Evolutionary conservation across 169 alveolate species (phyloP), one percentile per base, ranked within the genome.

Genomic region (Plasmodium vivax): DNA sequence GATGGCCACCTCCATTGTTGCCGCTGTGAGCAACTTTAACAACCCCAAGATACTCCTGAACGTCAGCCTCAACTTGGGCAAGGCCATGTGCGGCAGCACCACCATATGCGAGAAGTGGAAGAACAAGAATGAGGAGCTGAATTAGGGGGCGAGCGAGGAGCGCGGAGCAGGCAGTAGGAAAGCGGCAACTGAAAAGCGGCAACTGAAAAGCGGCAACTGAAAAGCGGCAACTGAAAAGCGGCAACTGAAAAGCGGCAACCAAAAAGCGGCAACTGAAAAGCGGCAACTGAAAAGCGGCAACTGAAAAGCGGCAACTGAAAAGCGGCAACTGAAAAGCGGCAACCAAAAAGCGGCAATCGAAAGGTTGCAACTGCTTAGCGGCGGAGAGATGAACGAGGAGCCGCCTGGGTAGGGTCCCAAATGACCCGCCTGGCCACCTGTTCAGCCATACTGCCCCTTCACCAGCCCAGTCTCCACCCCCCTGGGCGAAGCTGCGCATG

Each of bases 1-100:
- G n/a, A 94, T 96, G 47, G 97, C 97, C 14, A 75, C 95, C 1
- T 97, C 98, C 12, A 96, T 96, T 72, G 97, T 96, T 92, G 80
- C 82, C 47, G 97, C 95, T 0, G 94, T 90, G 51, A 80, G 92
- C 34, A 80, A 90, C 54, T 90, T 90, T 51, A 90, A 90, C 51
- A 90, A 90, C 58, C 94, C 91, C 3, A 90, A 90, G 62, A 62
- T 90, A 27, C 94, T 90, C 27, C 73, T 90, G 45, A 58, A 90
- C 68, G 92, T 90, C 23, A 90, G 90, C 54, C 74, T 68, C 12
- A 82, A 82, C 34, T 81, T 90, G 54, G 94, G 92, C 81, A 82
- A 68, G 38, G 94, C 90, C 30, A 81, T 82, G 90, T 68, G 83
- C 68, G 94, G 93, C 30, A 87, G 82, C 45, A 87, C 93, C 5